These are phyloP conservation scores for Claviceps maximensis DNA, from an alignment of 2,329 filamentous ascomycete species.

Conservation along the genomic window DNA sequence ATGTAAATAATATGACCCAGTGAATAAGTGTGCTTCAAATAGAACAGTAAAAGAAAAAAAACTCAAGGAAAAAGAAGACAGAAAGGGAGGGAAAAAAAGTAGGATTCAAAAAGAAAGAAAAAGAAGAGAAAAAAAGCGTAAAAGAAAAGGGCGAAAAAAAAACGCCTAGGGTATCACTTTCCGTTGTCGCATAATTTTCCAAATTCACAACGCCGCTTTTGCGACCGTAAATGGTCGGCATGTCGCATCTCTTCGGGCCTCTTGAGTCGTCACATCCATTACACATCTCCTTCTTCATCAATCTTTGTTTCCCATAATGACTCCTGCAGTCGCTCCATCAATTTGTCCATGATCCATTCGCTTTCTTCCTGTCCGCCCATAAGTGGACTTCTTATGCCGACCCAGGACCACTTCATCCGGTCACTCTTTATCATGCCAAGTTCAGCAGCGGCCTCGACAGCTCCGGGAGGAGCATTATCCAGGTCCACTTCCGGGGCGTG, in stretches of 20 bases:
- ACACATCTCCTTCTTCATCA: constrained; percentile 2
- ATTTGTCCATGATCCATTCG: constrained; percentile 58
- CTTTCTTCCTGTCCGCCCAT: constrained; percentile 56
- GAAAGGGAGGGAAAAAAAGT: not conserved
- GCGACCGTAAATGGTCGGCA: not conserved
- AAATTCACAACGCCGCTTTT: not conserved
- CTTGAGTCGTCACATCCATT: not conserved
- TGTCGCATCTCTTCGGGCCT: not conserved
- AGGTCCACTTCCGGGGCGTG: not conserved
- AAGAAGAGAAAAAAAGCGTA: not conserved
- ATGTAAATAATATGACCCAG: not conserved
- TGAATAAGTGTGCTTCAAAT: not conserved
- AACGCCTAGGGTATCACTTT: not conserved
- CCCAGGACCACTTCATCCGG: constrained; percentile 52
- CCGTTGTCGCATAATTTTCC: not conserved
- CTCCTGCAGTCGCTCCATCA: constrained; percentile 40
- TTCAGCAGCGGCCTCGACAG: constrained; percentile 1
- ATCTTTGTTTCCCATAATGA: constrained; percentile 12
- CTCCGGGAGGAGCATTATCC: not conserved
- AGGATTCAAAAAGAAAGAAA: not conserved
- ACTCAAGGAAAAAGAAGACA: not conserved
- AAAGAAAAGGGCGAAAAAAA: not conserved
- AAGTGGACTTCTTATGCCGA: constrained; percentile 54
- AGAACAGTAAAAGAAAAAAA: not conserved
- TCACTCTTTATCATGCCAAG: constrained; percentile 16